Evolutionary conservation across 805 yeast species (phyloP).

Genomic region (Monosporozyma solicola): DNA sequence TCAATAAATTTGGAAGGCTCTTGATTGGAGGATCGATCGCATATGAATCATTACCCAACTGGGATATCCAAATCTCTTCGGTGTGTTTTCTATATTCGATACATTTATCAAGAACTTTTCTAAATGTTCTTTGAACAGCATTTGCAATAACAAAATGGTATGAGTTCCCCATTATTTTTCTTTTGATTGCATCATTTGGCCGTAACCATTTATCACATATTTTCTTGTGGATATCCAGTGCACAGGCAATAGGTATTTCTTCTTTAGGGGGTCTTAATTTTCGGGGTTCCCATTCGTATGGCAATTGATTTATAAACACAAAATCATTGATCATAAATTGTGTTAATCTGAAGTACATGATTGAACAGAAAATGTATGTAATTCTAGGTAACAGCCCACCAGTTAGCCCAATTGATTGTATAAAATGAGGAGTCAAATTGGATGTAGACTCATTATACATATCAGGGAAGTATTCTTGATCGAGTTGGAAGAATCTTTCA

Average conservation of each 20-base stretch:
- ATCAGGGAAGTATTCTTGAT: constrained; percentile 14
- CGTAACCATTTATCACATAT: constrained; percentile 6
- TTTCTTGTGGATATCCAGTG: constrained; percentile 4
- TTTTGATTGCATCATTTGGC: constrained; percentile 4
- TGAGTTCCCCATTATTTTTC: constrained; percentile 4
- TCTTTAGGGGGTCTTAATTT: constrained; percentile 3
- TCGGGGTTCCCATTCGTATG: constrained; percentile 5
- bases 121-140: constrained; percentile 8
- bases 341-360: constrained; percentile 4
- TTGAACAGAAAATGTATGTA: constrained; percentile 2
- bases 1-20: neutral
- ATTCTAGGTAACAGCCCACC: constrained; percentile 7
- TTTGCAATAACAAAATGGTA: constrained; percentile 4
- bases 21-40: neutral
- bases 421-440: constrained; percentile 16
- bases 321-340: constrained; percentile 1
- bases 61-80: constrained; percentile 10
- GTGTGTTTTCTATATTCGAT: constrained; percentile 11
- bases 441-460: constrained; percentile 2
- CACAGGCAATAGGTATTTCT: neutral
- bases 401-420: neutral
- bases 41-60: neutral
- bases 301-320: neutral
- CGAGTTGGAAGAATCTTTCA: constrained; percentile 10
- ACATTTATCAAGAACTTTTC: constrained; percentile 11